These are phyloP conservation scores for Rhodocollybia butyracea DNA, from an alignment of 768 basidiomycete species.

Conservation along the genomic window DNA sequence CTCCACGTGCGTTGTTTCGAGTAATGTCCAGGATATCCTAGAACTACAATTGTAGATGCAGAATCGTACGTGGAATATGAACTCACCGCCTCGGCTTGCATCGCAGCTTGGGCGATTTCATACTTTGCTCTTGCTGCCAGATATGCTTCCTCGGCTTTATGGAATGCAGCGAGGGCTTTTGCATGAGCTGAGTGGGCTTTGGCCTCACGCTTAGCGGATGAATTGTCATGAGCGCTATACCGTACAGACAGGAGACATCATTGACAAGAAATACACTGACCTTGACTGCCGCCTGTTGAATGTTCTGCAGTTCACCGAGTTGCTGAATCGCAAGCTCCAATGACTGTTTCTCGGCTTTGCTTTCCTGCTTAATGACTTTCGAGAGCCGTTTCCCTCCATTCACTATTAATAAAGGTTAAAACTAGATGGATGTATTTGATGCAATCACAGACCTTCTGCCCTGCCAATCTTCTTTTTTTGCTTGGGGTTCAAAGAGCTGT, in stretches of 20 bases:
- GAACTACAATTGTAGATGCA: background rate
- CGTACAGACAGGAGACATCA: no score
- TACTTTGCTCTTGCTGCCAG: conserved; percentile 60
- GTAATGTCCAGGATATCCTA: conserved; percentile 45
- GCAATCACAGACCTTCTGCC: conserved; percentile 42
- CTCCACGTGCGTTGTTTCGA: conserved; percentile 50
- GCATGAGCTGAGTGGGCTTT: conserved; percentile 51
- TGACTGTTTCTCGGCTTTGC: conserved; percentile 61
- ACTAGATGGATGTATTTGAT: background rate
- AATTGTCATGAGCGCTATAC: no score
- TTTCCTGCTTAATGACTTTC: conserved; percentile 70
- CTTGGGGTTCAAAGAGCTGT: conserved; percentile 43
- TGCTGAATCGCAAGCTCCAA: conserved; percentile 60
- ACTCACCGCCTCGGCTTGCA: conserved; percentile 34
- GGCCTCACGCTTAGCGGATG: conserved; percentile 64
- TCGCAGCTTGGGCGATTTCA: conserved; percentile 46
- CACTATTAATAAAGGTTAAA: conserved; percentile 28
- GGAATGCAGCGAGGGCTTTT: conserved; percentile 52
- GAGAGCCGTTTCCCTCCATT: conserved; percentile 60
- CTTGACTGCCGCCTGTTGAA: conserved; percentile 67
- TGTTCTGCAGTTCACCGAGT: conserved; percentile 61
- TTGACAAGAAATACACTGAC: conserved; percentile 26
- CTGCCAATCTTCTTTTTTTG: conserved; percentile 51
- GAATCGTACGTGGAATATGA: background rate
- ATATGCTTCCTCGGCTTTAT: conserved; percentile 61